phyloP scores from a whole-genome alignment of 202 grass and related monocot species.

The Zizania palustris region DNA sequence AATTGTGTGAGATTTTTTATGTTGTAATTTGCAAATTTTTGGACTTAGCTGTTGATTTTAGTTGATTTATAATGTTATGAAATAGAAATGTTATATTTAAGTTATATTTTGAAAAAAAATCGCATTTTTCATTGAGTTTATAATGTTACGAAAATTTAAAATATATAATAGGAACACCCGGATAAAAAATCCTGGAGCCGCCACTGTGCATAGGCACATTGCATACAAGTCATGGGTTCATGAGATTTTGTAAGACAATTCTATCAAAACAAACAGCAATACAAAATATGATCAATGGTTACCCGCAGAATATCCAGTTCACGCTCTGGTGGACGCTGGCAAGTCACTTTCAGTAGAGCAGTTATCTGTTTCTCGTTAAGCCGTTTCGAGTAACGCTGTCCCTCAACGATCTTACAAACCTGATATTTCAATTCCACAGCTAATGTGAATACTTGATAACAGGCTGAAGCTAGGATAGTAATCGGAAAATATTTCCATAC shows the following conservation, averaged over 20 bases:
- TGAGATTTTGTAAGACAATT: not conserved
- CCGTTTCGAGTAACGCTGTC: slow-evolving; percentile 90
- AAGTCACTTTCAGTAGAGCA: slow-evolving; percentile 83
- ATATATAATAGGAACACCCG: too few relatives aligned
- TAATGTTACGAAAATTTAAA: too few relatives aligned
- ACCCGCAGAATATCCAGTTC: slow-evolving; percentile 90
- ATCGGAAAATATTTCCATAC: not conserved
- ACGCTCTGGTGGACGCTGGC: slow-evolving; percentile 73
- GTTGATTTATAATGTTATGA: too few relatives aligned
- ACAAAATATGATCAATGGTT: slow-evolving; percentile 33
- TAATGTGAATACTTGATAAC: slow-evolving; percentile 14
- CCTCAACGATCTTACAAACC: slow-evolving; percentile 97
- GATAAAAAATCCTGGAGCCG: too few relatives aligned
- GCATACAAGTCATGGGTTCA: not conserved
- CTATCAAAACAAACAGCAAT: slow-evolving; percentile 13
- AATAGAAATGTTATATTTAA: too few relatives aligned
- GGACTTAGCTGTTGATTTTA: too few relatives aligned
- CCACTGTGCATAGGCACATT: not conserved
- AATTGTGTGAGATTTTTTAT: too few relatives aligned
- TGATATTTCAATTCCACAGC: slow-evolving; percentile 43
- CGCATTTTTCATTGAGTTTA: too few relatives aligned
- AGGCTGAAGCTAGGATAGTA: slow-evolving; percentile 33
- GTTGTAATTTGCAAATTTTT: too few relatives aligned
- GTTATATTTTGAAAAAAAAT: too few relatives aligned
- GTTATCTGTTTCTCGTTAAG: slow-evolving; percentile 96